Evolutionary conservation across 2,329 filamentous ascomycete genomes (phyloP).

Genomic region (Ophiostoma sp.): DNA sequence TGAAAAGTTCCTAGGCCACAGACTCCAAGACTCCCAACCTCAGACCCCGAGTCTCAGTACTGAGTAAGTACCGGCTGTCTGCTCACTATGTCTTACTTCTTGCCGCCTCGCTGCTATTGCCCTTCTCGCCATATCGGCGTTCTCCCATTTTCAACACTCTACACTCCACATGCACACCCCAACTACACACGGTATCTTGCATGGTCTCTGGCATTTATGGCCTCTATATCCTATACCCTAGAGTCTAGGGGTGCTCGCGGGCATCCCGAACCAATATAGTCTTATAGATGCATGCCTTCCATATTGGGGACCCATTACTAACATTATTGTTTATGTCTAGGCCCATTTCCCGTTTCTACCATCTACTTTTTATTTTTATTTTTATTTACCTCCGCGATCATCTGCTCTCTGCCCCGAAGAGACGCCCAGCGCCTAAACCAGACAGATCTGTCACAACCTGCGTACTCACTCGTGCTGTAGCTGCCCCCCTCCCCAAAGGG

Average conservation of each 20-base stretch:
- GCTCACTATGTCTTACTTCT: neutral
- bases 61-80: conserved; percentile 2
- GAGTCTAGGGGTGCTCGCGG: neutral
- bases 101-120: conserved; percentile 7
- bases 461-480: neutral
- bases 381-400: too few species aligned
- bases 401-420: neutral
- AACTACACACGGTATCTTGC: neutral
- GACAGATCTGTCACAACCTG: neutral
- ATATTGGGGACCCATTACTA: neutral
- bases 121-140: neutral
- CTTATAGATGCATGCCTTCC: conserved; percentile 3
- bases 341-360: neutral
- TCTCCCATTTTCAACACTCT: neutral
- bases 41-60: neutral
- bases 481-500: too few species aligned
- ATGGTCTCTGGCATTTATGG: neutral
- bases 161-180: neutral
- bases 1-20: neutral
- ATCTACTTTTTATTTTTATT: too few species aligned
- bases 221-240: neutral
- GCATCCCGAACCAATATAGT: conserved; percentile 1
- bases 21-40: neutral
- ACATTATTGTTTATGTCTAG: neutral
- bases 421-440: neutral